Conservation (phyloP, 768 basidiomycete genomes). For the Piloderma croceum region DNA sequence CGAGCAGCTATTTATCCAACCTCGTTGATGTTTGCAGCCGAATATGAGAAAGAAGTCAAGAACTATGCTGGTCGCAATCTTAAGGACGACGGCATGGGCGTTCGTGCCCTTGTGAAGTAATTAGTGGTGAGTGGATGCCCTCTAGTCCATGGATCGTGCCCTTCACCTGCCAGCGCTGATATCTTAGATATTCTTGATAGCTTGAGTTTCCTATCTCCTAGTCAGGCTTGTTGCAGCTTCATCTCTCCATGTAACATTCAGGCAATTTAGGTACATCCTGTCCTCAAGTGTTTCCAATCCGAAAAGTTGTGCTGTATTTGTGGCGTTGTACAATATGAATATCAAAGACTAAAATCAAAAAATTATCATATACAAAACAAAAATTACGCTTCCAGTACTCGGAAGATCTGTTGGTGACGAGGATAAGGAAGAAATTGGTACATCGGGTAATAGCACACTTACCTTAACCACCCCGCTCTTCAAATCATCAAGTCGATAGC, state of each 20-base stretch:
- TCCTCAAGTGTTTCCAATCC: no score
- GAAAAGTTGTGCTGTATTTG: no score
- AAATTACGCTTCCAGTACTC: conserved; percentile 32
- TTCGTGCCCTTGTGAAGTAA: conserved; percentile 41
- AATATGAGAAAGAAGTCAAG: conserved; percentile 39
- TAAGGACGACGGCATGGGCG: conserved; percentile 39
- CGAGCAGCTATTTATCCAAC: neutral
- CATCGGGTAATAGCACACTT: conserved; percentile 8
- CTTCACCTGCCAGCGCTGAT: no score
- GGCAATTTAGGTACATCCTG: no score
- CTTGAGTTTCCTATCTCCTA: no score
- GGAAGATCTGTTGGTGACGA: conserved; percentile 28
- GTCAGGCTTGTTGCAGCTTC: no score
- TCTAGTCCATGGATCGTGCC: no score
- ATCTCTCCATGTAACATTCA: no score
- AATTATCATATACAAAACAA: conserved; percentile 4
- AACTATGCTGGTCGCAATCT: conserved; percentile 33
- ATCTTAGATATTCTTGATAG: neutral
- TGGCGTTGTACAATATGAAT: no score
- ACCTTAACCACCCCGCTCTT: conserved; percentile 84
- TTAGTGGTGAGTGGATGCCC: conserved; percentile 14
- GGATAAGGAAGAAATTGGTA: neutral
- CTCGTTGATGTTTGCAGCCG: conserved; percentile 23
- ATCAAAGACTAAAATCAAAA: neutral
- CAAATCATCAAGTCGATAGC: conserved; percentile 83